A percentile compares a stretch with the other conserved stretches of the same genome.
Evolutionary conservation across 2,329 filamentous ascomycete species (phyloP).

Genomic region (Zymoseptoria brevis): DNA sequence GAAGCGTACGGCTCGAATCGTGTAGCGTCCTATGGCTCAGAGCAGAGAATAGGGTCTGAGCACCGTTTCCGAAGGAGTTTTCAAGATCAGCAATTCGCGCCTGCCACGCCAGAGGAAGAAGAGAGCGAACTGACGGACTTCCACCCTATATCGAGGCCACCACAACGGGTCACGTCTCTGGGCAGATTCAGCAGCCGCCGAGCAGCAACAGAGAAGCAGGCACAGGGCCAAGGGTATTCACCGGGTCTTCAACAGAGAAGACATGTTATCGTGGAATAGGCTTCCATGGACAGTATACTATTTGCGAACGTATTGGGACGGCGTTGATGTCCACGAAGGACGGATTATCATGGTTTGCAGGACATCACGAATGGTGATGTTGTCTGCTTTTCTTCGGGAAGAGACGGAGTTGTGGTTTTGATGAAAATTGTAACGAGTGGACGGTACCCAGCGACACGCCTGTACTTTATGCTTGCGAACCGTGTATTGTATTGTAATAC

Average conservation of each 20-base stretch:
- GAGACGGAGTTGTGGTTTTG: background rate
- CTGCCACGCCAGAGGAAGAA: constrained; percentile 5
- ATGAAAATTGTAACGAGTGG: background rate
- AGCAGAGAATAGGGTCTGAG: constrained; percentile 1
- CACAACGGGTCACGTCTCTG: constrained; percentile 8
- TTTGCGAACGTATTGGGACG: background rate
- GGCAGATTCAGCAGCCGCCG: constrained; percentile 1
- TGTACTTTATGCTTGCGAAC: background rate
- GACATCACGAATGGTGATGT: background rate
- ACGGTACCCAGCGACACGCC: background rate
- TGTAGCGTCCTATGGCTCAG: constrained; percentile 1
- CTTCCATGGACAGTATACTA: constrained; percentile 8
- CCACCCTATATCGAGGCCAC: constrained; percentile 7
- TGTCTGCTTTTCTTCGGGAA: background rate
- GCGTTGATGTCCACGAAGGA: background rate
- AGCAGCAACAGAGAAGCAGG: background rate
- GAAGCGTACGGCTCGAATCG: constrained; percentile 9
- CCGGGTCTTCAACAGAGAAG: constrained; percentile 13
- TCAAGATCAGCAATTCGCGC: constrained; percentile 2
- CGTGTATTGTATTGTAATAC: background rate
- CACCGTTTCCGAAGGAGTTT: constrained; percentile 3
- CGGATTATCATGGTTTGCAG: background rate
- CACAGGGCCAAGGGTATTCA: background rate
- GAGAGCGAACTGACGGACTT: constrained; percentile 7
- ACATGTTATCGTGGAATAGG: constrained; percentile 13